Conservation (phyloP, 768 basidiomycete genomes). For the Crassisporium funariophilum region DNA sequence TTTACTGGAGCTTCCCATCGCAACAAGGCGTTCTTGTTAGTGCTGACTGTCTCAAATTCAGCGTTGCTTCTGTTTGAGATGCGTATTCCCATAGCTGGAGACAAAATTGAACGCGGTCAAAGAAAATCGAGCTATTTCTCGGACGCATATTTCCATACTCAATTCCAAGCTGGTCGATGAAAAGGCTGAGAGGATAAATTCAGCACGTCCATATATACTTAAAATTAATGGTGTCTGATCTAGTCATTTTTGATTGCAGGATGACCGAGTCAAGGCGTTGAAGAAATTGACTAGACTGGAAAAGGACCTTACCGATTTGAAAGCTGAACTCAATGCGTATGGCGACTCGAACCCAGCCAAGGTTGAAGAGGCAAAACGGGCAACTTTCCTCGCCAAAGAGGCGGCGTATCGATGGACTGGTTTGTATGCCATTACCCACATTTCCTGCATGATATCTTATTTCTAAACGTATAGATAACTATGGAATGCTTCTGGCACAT, state of each 20-base stretch:
- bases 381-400: slow-evolving; percentile 76
- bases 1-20: slow-evolving; percentile 96
- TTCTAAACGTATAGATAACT: slow-evolving; percentile 57
- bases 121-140: slow-evolving; percentile 43
- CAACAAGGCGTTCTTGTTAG: slow-evolving; percentile 77
- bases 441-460: neutral
- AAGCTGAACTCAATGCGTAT: slow-evolving; percentile 74
- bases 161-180: slow-evolving; percentile 50
- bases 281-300: slow-evolving; percentile 49
- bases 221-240: slow-evolving; percentile 5
- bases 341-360: slow-evolving; percentile 84
- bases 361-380: slow-evolving; percentile 76
- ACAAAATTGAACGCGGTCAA: slow-evolving; percentile 52
- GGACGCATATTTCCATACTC: slow-evolving; percentile 54
- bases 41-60: no score
- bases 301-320: slow-evolving; percentile 51
- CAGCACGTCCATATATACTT: slow-evolving; percentile 40
- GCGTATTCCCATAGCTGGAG: slow-evolving; percentile 38
- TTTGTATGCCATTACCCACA: slow-evolving; percentile 38
- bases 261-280: slow-evolving; percentile 55
- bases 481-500: slow-evolving; percentile 61
- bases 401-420: slow-evolving; percentile 90
- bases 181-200: slow-evolving; percentile 54
- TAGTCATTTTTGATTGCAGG: slow-evolving; percentile 39
- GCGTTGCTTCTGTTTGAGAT: slow-evolving; percentile 4